Base-by-base conservation (phyloP, 2,329 filamentous ascomycete genomes). In the Kalmusia sp. region DNA sequence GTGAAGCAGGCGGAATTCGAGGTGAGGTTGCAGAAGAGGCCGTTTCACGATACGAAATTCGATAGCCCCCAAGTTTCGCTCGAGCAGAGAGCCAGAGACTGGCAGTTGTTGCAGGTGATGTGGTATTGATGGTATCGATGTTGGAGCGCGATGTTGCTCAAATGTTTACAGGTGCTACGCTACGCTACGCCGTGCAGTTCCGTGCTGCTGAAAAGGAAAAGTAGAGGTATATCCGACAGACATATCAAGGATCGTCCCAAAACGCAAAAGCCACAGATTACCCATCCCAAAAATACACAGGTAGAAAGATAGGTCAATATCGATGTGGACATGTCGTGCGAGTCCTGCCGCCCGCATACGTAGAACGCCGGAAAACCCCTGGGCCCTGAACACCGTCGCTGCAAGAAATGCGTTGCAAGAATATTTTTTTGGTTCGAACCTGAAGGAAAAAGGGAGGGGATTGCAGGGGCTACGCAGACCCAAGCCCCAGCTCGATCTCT, bases 401-500 rank as follows among this genome's bases (percentile, higher is more conserved):
- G 48, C 17, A 38, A 25, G 22, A 54, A 49, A 54, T 54, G 46
- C 52, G 33, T 27, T 35, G 31, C 27, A 34, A 37, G 33, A 38
- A 30, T 24, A n/a, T 49, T 35, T 44, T 31, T 12, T 47, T 24
- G n/a, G n/a, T n/a, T n/a, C n/a, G 15, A 39, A 34, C n/a, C 8
- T 21, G 15, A 24, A 19, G n/a, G 52, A 46, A 33, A 47, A 17
- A 15, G 37, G 21, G 14, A 33, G n/a, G 6, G 17, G 35, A 38
- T 19, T 25, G 17, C 14, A 22, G 4, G 27, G 14, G 25, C 19
- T 37, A 41, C 15, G 63, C 48, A 64, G 34, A 45, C 30, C 44
- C 35, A 15, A 44, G 51, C 8, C 75, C 74, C 45, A 75, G 52
- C 57, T 78, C 76, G 51, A 78, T 78, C 59, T 78, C 74, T 45